Conservation (phyloP, 2,329 filamentous ascomycete genomes). For the Sporothrix pseudoabietina region DNA sequence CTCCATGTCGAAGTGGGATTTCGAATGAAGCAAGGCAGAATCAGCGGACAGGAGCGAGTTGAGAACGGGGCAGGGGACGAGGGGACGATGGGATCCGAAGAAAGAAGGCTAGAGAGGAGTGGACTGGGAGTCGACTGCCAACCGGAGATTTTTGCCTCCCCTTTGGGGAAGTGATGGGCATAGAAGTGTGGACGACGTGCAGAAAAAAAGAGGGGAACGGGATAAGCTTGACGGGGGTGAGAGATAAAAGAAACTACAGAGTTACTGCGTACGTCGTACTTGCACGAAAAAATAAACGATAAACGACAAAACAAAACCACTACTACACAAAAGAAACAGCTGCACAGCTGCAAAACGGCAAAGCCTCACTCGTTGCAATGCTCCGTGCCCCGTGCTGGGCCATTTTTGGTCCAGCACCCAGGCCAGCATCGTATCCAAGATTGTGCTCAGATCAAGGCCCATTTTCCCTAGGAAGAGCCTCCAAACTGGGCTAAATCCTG, state of each 20-base stretch:
- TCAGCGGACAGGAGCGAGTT: background rate
- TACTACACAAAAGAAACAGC: background rate
- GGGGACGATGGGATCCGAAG: background rate
- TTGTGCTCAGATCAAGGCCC: constrained; percentile 13
- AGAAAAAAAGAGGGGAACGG: background rate
- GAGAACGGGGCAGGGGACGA: background rate
- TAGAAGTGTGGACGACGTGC: background rate
- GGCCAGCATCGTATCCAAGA: constrained; percentile 18
- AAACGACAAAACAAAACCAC: background rate
- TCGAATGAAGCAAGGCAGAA: constrained; percentile 8
- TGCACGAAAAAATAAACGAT: background rate
- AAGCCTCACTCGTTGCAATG: constrained; percentile 25
- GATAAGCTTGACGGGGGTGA: background rate
- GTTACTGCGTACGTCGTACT: too few relatives aligned
- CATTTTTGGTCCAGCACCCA: background rate
- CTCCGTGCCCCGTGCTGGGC: constrained; percentile 14
- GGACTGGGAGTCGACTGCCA: background rate
- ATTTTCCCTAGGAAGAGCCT: background rate
- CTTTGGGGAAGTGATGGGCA: constrained; percentile 2
- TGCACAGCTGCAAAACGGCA: background rate
- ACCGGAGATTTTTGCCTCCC: constrained; percentile 7
- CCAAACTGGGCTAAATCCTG: background rate
- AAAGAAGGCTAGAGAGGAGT: background rate
- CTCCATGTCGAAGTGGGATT: background rate
- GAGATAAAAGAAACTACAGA: background rate